Evolutionary conservation across 805 yeast genomes (phyloP).

Genomic region (Lachancea sp.): DNA sequence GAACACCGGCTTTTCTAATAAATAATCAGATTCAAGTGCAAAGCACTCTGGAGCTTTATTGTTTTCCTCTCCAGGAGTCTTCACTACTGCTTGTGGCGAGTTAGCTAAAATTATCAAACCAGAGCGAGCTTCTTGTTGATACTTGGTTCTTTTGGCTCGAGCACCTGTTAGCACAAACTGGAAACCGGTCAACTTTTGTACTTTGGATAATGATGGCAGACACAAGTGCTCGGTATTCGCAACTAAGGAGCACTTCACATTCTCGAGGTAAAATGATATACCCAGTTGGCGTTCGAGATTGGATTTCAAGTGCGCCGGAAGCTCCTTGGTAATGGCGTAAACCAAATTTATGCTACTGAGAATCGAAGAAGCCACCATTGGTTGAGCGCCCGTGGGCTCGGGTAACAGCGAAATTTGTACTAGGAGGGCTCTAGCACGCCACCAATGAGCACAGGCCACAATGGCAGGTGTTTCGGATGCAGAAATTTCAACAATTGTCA

Average conservation of each 20-base stretch:
- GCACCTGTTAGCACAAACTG: slow-evolving; percentile 75
- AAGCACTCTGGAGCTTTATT: slow-evolving; percentile 45
- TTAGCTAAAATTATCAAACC: slow-evolving; percentile 73
- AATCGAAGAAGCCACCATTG: slow-evolving; percentile 34
- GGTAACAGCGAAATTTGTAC: slow-evolving; percentile 57
- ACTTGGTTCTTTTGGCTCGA: slow-evolving; percentile 80
- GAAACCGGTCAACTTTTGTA: slow-evolving; percentile 53
- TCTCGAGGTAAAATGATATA: slow-evolving; percentile 54
- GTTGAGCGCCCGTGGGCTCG: slow-evolving; percentile 49
- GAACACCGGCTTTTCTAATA: slow-evolving; percentile 68
- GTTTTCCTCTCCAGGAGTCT: slow-evolving; percentile 9
- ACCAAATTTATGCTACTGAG: slow-evolving; percentile 26
- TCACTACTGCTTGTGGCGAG: slow-evolving; percentile 21
- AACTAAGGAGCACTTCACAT: slow-evolving; percentile 56
- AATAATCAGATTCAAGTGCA: slow-evolving; percentile 64
- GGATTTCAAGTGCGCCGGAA: slow-evolving; percentile 26
- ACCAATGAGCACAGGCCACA: slow-evolving; percentile 55
- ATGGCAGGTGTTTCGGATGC: slow-evolving; percentile 30
- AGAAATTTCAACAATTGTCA: slow-evolving; percentile 17
- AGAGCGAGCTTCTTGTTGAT: slow-evolving; percentile 64
- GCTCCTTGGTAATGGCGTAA: slow-evolving; percentile 20
- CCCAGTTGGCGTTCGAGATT: slow-evolving; percentile 36
- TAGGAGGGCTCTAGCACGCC: slow-evolving; percentile 67
- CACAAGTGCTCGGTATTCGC: slow-evolving; percentile 59
- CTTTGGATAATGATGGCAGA: slow-evolving; percentile 47